Percentiles rank a stretch among this genome's conserved stretches.
Conservation (phyloP, 306 rosid genomes). For the Fragaria iinumae region DNA sequence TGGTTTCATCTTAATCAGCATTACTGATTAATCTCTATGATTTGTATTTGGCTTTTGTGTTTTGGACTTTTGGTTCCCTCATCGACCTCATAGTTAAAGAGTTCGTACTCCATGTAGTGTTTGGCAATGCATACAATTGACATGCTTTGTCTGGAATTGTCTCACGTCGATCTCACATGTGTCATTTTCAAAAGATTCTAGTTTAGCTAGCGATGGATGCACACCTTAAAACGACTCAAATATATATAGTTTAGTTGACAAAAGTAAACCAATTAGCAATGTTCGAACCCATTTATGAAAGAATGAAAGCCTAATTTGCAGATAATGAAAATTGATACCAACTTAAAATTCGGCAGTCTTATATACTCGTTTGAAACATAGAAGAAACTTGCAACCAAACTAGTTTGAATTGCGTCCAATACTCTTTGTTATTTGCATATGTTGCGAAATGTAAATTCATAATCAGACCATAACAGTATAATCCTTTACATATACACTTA, state of each 20-base stretch:
- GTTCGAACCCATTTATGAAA: not conserved
- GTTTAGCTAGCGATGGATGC: not conserved
- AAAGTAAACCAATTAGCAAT: not conserved
- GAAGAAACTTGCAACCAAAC: no score
- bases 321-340: no score
- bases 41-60: constrained; percentile 20
- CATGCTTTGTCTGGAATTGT: constrained; percentile 42
- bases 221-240: not conserved
- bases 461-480: not conserved
- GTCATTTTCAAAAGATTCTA: not conserved
- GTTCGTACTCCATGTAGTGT: constrained; percentile 7
- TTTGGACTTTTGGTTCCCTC: constrained; percentile 41
- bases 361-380: no score
- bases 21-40: constrained; percentile 26
- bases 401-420: no score
- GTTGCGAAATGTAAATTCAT: no score
- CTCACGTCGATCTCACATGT: not conserved
- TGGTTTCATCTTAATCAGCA: constrained; percentile 29
- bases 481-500: not conserved
- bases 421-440: no score
- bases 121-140: constrained; percentile 20
- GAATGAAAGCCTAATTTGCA: no score
- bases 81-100: constrained; percentile 12
- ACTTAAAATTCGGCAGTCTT: no score
- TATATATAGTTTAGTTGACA: not conserved